Base-by-base conservation (phyloP, 225 moss, liverwort and hornwort genomes). In the Sphagnum tenellum region DNA sequence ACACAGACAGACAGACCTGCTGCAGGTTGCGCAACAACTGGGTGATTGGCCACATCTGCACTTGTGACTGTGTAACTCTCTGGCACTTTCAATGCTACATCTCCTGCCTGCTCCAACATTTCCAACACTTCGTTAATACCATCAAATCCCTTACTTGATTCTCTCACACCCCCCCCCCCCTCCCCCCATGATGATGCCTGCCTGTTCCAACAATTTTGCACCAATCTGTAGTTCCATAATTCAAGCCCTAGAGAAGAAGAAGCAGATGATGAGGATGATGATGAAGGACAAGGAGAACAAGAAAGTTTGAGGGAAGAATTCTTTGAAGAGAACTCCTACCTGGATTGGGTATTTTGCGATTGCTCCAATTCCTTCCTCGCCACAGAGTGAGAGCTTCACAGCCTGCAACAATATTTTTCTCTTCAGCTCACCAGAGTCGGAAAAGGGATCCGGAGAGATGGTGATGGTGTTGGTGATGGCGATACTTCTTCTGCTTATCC, bases 31-130 rank as follows among this genome's bases (percentile, higher is more conserved):
- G 90, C 78, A 69, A 98, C 66, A 3, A 93, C 75, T 14, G 85
- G 93, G 70, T 98, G 93, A 65, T 74, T 90, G 75, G 64, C 79
- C 56, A 98, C 83, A 74, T 98, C 96, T 51, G 86, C 89, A 57
- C 88, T 76, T 48, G 96, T 93, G 45, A 98, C 96, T 61, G 90
- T 90, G 58, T 83, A 98, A 50, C 89, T 89, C 66, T 93, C 93
- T 61, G 93, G 93, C 63, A 98, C 67, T 69, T 66, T 77, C 67
- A 98, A 70, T 59, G 81, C 82, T 59, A 73, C 64, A 54, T 93
- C 93, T 56, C 90, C 96, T 12, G 64, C 77, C 96, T 96, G 77
- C 74, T 70, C 69, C 69, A 65, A 69, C 62, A 8, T 9, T 8
- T 61, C 8, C 6, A 12, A 12, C 49, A n/a, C 12, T 51, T 46